Percentiles rank a stretch among this genome's conserved stretches.
Evolutionary conservation across 805 yeast genomes (phyloP).

Genomic region (Wilhelminamyces savonicus): DNA sequence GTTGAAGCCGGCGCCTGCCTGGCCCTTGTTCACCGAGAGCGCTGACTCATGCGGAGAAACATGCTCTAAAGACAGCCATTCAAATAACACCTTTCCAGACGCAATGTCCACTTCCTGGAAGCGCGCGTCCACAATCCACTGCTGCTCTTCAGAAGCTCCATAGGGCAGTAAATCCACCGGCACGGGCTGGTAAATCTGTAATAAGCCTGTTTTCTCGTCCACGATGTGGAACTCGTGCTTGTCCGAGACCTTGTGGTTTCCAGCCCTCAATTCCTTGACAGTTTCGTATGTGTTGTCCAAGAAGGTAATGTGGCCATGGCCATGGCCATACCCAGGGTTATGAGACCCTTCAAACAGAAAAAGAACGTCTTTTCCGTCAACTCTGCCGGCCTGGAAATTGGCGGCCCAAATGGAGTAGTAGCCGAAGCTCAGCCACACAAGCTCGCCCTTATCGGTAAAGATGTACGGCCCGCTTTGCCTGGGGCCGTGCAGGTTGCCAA

Average conservation of each 20-base stretch:
- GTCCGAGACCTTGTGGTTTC: slow-evolving; percentile 25
- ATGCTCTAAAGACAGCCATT: slow-evolving; percentile 28
- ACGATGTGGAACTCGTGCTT: slow-evolving; percentile 31
- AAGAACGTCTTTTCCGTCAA: slow-evolving; percentile 16
- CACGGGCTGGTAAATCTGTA: slow-evolving; percentile 28
- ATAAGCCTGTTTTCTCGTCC: slow-evolving; percentile 22
- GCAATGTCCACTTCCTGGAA: slow-evolving; percentile 30
- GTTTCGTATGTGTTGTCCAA: slow-evolving; percentile 22
- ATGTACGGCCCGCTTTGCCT: slow-evolving; percentile 31
- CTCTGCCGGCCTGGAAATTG: slow-evolving; percentile 20
- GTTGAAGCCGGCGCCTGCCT: slow-evolving; percentile 27
- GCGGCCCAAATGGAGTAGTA: slow-evolving; percentile 25
- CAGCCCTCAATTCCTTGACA: slow-evolving; percentile 25
- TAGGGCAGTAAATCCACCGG: slow-evolving; percentile 20
- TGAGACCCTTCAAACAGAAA: slow-evolving; percentile 31
- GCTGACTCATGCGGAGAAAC: slow-evolving; percentile 25
- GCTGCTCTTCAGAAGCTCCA: slow-evolving; percentile 18
- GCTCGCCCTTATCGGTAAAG: slow-evolving; percentile 25
- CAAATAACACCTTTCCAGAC: slow-evolving; percentile 29
- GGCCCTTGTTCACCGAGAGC: slow-evolving; percentile 21
- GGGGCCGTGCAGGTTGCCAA: slow-evolving; percentile 17
- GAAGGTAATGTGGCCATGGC: slow-evolving; percentile 26
- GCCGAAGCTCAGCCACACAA: slow-evolving; percentile 32
- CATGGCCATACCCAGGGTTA: slow-evolving; percentile 19
- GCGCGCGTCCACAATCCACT: slow-evolving; percentile 29